Conservation (phyloP, 805 yeast species). For the Candida wancherniae region DNA sequence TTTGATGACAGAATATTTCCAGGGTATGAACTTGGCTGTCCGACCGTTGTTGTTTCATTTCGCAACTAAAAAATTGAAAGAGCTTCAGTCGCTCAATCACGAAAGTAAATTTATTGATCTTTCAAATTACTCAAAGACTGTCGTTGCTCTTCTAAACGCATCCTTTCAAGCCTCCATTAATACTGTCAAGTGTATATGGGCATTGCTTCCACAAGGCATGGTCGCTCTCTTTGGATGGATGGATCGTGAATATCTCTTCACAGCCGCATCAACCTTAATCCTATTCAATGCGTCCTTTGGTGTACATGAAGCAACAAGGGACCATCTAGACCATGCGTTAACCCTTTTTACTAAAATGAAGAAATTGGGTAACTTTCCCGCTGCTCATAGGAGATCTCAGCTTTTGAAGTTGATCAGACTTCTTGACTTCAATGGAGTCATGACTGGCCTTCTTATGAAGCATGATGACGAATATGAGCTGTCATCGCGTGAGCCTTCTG, state of each 20-base stretch:
- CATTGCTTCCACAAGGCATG: conserved; percentile 69
- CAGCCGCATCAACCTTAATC: conserved; percentile 69
- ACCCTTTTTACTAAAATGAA: conserved; percentile 69
- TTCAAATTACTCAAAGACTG: conserved; percentile 61
- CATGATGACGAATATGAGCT: conserved; percentile 52
- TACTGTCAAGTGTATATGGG: conserved; percentile 70
- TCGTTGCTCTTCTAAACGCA: conserved; percentile 65
- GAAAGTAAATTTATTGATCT: conserved; percentile 56
- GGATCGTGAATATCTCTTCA: conserved; percentile 79
- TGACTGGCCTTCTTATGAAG: conserved; percentile 51
- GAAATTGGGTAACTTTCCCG: conserved; percentile 74
- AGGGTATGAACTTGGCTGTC: conserved; percentile 75
- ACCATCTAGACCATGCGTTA: conserved; percentile 69
- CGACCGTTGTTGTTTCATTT: conserved; percentile 74
- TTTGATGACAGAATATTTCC: conserved; percentile 77
- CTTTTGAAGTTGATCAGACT: conserved; percentile 58
- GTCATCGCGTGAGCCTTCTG: no score
- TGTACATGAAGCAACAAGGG: conserved; percentile 68
- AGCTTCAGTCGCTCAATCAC: conserved; percentile 33
- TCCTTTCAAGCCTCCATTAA: conserved; percentile 79
- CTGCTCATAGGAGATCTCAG: conserved; percentile 70
- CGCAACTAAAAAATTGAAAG: conserved; percentile 60
- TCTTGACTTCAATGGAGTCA: conserved; percentile 63
- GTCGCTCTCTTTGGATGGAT: conserved; percentile 83
- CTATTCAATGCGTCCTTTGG: conserved; percentile 78